phyloP scores from a whole-genome alignment of 1,139 yeast species.

The Sugiyamaella neomexicana region DNA sequence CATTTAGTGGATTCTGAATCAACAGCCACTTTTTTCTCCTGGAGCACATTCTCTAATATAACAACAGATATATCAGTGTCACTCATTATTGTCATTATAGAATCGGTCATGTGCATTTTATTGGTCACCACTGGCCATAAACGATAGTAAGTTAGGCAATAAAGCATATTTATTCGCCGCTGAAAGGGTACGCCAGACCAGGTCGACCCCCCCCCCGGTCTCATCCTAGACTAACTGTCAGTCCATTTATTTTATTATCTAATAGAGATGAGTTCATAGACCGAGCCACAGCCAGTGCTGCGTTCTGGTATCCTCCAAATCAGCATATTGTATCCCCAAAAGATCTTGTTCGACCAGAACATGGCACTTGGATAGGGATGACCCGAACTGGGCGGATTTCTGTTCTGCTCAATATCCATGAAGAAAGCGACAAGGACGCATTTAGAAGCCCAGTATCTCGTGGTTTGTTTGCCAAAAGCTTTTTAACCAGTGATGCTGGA shows the following conservation, averaged over 20 bases:
- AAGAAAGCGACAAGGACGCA: conserved; percentile 39
- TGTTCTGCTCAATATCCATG: conserved; percentile 69
- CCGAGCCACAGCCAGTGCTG: conserved; percentile 68
- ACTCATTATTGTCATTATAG: neutral
- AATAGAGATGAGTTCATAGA: conserved; percentile 83
- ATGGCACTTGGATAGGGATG: conserved; percentile 92
- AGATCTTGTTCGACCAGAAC: conserved; percentile 71
- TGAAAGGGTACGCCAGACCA: too few relatives aligned
- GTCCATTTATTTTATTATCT: conserved; percentile 64
- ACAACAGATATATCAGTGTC: neutral
- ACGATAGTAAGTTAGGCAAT: conserved; percentile 23
- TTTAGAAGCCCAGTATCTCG: conserved; percentile 55
- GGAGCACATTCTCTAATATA: too few relatives aligned
- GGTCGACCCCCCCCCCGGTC: too few relatives aligned
- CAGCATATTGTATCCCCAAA: conserved; percentile 61
- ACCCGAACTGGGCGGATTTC: conserved; percentile 63
- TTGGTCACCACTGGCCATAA: conserved; percentile 24
- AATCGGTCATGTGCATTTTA: conserved; percentile 24
- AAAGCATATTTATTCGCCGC: too few relatives aligned
- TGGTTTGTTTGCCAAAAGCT: conserved; percentile 67
- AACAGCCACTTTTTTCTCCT: neutral
- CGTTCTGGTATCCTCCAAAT: conserved; percentile 48
- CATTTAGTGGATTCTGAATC: neutral
- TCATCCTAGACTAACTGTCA: conserved; percentile 15
- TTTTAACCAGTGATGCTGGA: conserved; percentile 43